phyloP scores from a whole-genome alignment of 1,284 basidiomycete species.

The Ceratorhiza oryzae-sativae region DNA sequence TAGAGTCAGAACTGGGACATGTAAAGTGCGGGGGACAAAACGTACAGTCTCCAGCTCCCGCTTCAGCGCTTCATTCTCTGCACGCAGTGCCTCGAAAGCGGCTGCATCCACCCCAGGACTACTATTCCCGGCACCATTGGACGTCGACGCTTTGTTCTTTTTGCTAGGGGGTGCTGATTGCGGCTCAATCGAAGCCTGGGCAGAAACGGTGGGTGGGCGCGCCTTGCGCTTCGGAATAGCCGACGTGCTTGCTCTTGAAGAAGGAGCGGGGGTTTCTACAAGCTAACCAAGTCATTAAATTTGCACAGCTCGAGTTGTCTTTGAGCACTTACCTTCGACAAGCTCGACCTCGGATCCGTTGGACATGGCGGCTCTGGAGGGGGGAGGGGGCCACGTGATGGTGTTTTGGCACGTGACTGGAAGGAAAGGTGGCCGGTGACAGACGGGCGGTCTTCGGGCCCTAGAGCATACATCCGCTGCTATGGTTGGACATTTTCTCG shows the following conservation, averaged over 20 bases:
- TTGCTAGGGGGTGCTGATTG: conserved; percentile 3
- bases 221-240: conserved; percentile 31
- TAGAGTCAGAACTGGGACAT: neutral
- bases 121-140: neutral
- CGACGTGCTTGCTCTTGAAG: conserved; percentile 4
- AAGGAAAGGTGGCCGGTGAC: neutral
- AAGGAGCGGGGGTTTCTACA: conserved; percentile 26
- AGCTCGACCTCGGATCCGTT: conserved; percentile 32
- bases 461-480: neutral
- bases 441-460: neutral
- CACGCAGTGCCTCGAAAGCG: conserved; percentile 10
- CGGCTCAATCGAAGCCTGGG: conserved; percentile 13
- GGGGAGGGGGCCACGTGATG: neutral
- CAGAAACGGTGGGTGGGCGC: neutral
- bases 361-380: conserved; percentile 33
- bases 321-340: conserved; percentile 20
- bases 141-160: neutral
- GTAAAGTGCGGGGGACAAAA: conserved; percentile 7
- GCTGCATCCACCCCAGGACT: neutral
- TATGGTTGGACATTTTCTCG: neutral
- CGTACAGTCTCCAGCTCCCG: conserved; percentile 42
- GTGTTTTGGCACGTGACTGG: neutral
- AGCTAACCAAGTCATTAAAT: neutral
- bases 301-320: neutral
- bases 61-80: conserved; percentile 37